Base-by-base conservation (phyloP, 1,139 yeast species). In the Candida sanyaensis region DNA sequence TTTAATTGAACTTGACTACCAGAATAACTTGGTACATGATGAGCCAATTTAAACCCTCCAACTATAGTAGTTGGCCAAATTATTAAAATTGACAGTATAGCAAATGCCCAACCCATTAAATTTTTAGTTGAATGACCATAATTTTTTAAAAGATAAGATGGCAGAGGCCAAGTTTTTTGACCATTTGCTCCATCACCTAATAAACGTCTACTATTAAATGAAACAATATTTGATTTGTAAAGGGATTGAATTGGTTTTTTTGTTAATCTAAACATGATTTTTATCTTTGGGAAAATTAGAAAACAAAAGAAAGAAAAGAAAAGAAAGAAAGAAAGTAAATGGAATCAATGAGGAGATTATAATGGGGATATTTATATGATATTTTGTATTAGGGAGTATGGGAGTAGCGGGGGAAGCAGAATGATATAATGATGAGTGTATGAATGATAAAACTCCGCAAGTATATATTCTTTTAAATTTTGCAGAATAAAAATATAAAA, bases 1-100 rank as follows among this genome's bases (percentile, higher is more conserved):
- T n/a, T 11, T 7, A 47, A 38, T 34, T 41, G 41, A 21, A 54
- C 57, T 46, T 53, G 53, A 12, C 52, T 51, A 6, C 55, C 55
- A 13, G 42, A 50, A 13, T 50, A 48, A n/a, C 36, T 41, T 6
- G 55, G 54, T 2, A 53, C 58, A 40, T 55, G 40, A 41, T 53
- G 48, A 10, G 47, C 21, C 9, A 40, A 8, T 24, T 55, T 39
- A 9, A 47, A 41, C 1, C 29, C 40, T 11, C 42, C 43, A 34
- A 43, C 46, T 37, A 47, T 38, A 6, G 42, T 33, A 41, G 37
- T 27, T 13, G 56, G 56, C 47, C 54, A 50, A 24, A 49, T 31
- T 9, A 52, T n/a, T 41, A 54, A 41, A 6, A 50, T 34, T 1
- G 41, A 34, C 36, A 43, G 40, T 3, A 54, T 45, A 10, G 54